These are phyloP conservation scores for Penicillium crystallinum DNA, from an alignment of 495 filamentous ascomycete species.

Conservation along the genomic window DNA sequence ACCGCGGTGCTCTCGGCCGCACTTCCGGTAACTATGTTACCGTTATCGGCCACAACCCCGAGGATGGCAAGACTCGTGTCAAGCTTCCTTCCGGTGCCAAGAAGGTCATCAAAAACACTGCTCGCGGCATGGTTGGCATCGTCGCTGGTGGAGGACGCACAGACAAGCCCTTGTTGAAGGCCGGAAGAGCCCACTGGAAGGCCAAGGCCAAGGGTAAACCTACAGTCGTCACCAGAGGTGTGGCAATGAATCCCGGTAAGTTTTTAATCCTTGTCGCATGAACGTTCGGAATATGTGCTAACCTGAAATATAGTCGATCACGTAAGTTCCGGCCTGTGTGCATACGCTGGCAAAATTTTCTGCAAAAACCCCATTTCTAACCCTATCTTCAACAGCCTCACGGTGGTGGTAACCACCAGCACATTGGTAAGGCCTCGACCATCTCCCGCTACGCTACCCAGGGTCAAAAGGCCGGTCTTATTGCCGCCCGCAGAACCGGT, in stretches of 20 bases:
- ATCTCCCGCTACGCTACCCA: constrained; percentile 95
- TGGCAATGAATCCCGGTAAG: constrained; percentile 99
- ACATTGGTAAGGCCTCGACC: constrained; percentile 99
- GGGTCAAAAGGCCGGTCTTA: constrained; percentile 99
- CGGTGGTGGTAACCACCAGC: constrained; percentile 99
- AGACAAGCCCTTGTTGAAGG: constrained; percentile 99
- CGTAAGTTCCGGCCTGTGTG: constrained; percentile 47
- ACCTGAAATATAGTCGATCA: constrained; percentile 59
- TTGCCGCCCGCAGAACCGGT: constrained; percentile 98
- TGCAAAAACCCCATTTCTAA: constrained; percentile 32
- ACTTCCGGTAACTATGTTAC: constrained; percentile 99
- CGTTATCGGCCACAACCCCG: constrained; percentile 96
- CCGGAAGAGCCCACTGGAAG: constrained; percentile 98
- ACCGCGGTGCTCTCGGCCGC: constrained; percentile 90
- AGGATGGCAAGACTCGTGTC: constrained; percentile 98
- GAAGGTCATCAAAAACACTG: constrained; percentile 90
- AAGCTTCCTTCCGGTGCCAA: constrained; percentile 98
- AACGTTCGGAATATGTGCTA: too few species aligned
- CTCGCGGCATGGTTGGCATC: constrained; percentile 98
- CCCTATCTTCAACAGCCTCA: constrained; percentile 60
- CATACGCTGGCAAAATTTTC: too few species aligned
- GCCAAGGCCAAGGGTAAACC: constrained; percentile 99
- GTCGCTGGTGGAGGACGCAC: constrained; percentile 98
- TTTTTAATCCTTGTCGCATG: too few species aligned
- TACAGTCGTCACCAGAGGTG: constrained; percentile 99